Base-by-base conservation (phyloP, 2,329 filamentous ascomycete genomes). In the Colletotrichum euphorbiae region DNA sequence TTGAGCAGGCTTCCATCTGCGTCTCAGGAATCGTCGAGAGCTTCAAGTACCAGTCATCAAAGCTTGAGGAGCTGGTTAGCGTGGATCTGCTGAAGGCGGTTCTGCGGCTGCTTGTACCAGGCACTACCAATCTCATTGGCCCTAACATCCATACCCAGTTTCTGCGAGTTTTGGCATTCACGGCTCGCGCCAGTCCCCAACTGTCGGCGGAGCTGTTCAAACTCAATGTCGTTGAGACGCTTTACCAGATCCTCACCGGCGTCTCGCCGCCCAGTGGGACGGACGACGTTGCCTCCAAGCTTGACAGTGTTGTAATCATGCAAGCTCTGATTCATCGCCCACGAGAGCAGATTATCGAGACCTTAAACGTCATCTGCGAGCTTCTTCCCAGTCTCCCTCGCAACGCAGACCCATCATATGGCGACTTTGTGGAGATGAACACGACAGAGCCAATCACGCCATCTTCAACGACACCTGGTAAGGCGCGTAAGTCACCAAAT, bases 271-370 rank as follows among this genome's bases (percentile, higher is more conserved):
- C 96, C 0, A 88, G 85, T 70, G 92, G 91, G 38, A 90, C 87
- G 1, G 90, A 94, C 40, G 90, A 95, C 77, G 88, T 93, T 65
- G 91, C 90, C 33, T 91, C 89, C 42, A 97, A 97, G 80, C 91
- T 98, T 71, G 95, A 98, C 79, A 97, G 94, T 75, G 95, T 98
- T 62, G 89, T 99, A 51, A 96, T 99, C 74, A 99, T 99, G 97
- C 96, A 99, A 81, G 94, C 97, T 42, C 85, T 99, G 71, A 97
- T 99, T 59, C 96, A 98, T 76, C 90, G 95, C 45, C 96, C 96
- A 6, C 90, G 94, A 64, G 97, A 99, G 73, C 96, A 99, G 79
- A 93, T 99, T 17, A 96, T 95, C 73, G 96, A 99, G 82, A 98
- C 97, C 1, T 86, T 99, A 71, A 98, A 98, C 77, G 94, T 99